Evolutionary conservation across 2,329 filamentous ascomycete genomes (phyloP), one percentile per base, ranked within the genome.

Genomic region (Malbranchea cinnamomea): DNA sequence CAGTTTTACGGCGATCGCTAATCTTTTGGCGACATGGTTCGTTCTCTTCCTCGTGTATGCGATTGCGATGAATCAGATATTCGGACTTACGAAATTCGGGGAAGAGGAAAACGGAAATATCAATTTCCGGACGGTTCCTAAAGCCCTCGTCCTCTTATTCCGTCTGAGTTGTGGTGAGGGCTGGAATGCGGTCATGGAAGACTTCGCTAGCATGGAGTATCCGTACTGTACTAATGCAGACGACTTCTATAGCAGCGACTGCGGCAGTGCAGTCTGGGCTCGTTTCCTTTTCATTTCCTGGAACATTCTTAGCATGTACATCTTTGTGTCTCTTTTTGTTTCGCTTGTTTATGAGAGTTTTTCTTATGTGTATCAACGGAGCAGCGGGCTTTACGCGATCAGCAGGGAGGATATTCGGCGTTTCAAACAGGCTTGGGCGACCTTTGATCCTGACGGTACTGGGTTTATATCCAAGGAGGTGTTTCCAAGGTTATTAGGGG

Each of bases 241-340:
- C 1, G 67, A 67, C 22, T 94, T 93, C 54, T 87, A 84, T 46
- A 62, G 80, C 23, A 89, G 83, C 45, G 91, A 98, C 56, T 98
- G 89, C 48, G 89, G 89, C 35, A 93, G 87, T 57, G 70, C 74
- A 29, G 69, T 74, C 22, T 98, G 89, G 84, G 84, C 89, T 5
- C 69, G 84, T 30, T 72, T 75, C 19, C 64, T 98, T 6, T 98
- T 98, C 60, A 84, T 95, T 34, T 73, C 78, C 4, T 98, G 89
- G 89, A 98, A 98, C 61, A 87, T 98, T 46, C 69, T 98, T 56
- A 95, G 87, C 78, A 98, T 98, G 89, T 98, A 98, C 59, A 92
- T 98, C 47, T 98, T 98, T 48, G 87, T 95, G 49, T 94, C 87
- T 48, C 62, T 98, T 49, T 98, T 98, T 54, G 87, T 98, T 35